Base-by-base conservation (phyloP, 225 moss, liverwort and hornwort genomes). In the Bryum argenteum region DNA sequence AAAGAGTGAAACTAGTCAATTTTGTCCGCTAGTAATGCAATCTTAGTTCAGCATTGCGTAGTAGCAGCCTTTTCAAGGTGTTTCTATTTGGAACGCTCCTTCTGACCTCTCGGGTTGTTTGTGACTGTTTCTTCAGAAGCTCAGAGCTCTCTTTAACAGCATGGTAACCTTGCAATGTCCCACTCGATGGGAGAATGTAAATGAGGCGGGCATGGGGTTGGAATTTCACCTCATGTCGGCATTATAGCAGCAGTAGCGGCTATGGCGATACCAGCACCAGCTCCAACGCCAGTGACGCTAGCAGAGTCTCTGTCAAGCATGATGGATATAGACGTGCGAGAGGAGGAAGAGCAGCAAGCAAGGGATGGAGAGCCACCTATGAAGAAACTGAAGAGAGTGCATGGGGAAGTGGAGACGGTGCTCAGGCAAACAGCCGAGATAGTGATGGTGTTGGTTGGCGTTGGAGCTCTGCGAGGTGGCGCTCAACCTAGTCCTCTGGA, bases 391-490 rank as follows among this genome's bases (percentile, higher is more conserved):
- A 88, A 84, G 62, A 80, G 13, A 79, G 8, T 54, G 3, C 58
- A 84, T 11, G 72, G 62, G 9, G 57, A 83, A 54, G 82, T 84
- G 1, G 83, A 85, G 63, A 78, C 81, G 74, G 70, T 81, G 0
- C 73, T 96, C 52, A 72, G 69, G 67, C 88, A 86, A 62, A 83
- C 89, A 6, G 87, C 93, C 12, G 96, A 96, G 66, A 88, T 91
- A 53, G 76, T 96, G 11, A 80, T 93, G 67, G 87, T 96, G 17
- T 83, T 96, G 51, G 84, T 90, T 10, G 91, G 90, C 5, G 87
- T 96, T 77, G 83, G 85, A 19, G 71, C 76, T 57, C 80, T 93
- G 79, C 88, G 90, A 83, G 90, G 85, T 38, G 93, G 93, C 16
- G 69, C 78, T 79, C 73, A 71, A 21, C 83, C 90, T 18, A 90